Base-by-base conservation (phyloP, 148 eudicot species). In the Nepenthes mirabilis region DNA sequence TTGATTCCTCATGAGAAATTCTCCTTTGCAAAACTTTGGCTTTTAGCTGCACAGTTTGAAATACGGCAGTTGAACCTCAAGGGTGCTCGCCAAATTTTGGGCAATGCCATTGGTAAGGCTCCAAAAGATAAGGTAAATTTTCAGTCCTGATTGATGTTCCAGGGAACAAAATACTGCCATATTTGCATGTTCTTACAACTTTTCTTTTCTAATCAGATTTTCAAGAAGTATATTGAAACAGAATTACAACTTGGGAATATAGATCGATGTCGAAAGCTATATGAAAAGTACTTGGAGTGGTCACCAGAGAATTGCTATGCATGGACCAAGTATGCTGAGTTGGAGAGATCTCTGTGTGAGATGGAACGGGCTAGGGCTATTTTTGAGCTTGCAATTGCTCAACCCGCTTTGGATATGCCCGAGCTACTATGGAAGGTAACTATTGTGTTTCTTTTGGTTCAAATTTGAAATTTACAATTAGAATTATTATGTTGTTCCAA, bases 11-110 rank as follows among this genome's bases (percentile, higher is more conserved):
- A 83, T 68, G 68, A 70, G 14, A 85, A 91, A 62, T 85, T 91
- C 70, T 91, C 98, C 12, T 88, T 91, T 68, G 96, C 98, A 36
- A 91, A 91, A 70, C 75, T 91, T 56, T 91, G 98, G 98, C 77
- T 91, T 61, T 56, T 85, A 83, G 86, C 94, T 56, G 96, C 98
- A 14, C 98, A 85, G 64, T 91, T 91, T 73, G 98, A 91, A 70
- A 78, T 88, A 56, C 75, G 98, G 5, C 96, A 88, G 62, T 61
- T 88, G 61, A 80, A 85, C 79, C 77, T 91, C n/a, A 68, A 72
- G 55, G 86, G 83, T 36, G 98, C 98, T 37, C 80, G 96, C 1
- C 67, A 57, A 63, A 76, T 91, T 57, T 77, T 91, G 56, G 98
- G 98, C 34, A 82, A 84, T 72, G 98, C 98, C 37, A 88, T 91